A percentile compares a stretch with the other conserved stretches of the same genome.
These are phyloP conservation scores for Danielia reshetovae DNA, from an alignment of 805 yeast genomes.

Conservation along the genomic window DNA sequence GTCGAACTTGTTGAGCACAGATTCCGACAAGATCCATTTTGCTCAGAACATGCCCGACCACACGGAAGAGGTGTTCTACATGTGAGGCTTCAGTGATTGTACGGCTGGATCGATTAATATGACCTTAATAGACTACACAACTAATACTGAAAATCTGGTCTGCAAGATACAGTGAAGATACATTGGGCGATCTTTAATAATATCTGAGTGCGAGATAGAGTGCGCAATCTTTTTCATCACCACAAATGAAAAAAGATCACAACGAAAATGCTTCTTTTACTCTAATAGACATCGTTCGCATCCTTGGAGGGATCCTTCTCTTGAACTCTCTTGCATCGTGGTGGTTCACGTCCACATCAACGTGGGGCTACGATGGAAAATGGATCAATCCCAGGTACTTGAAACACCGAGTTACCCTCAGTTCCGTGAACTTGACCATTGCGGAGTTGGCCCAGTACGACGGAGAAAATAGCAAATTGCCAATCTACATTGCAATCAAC, in stretches of 20 bases:
- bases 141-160: too few relatives aligned
- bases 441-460: constrained; percentile 46
- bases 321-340: constrained; percentile 50
- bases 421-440: constrained; percentile 32
- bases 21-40: constrained; percentile 31
- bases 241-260: constrained; percentile 1
- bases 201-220: too few relatives aligned
- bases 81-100: too few relatives aligned
- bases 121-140: too few relatives aligned
- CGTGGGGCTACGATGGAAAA: constrained; percentile 61
- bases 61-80: constrained; percentile 9
- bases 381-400: constrained; percentile 44
- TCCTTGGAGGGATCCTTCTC: constrained; percentile 44
- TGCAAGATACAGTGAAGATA: too few relatives aligned
- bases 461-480: constrained; percentile 46
- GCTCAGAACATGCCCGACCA: constrained; percentile 18
- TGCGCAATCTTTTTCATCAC: background rate
- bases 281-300: constrained; percentile 39
- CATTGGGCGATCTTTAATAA: too few relatives aligned
- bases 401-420: constrained; percentile 17
- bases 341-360: constrained; percentile 51
- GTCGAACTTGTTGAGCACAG: constrained; percentile 49
- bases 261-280: constrained; percentile 1
- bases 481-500: constrained; percentile 56
- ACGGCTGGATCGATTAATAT: too few relatives aligned